A percentile compares a stretch with the other conserved stretches of the same genome.
Conservation (phyloP, 1,284 basidiomycete species). For the Gomphus sp. region DNA sequence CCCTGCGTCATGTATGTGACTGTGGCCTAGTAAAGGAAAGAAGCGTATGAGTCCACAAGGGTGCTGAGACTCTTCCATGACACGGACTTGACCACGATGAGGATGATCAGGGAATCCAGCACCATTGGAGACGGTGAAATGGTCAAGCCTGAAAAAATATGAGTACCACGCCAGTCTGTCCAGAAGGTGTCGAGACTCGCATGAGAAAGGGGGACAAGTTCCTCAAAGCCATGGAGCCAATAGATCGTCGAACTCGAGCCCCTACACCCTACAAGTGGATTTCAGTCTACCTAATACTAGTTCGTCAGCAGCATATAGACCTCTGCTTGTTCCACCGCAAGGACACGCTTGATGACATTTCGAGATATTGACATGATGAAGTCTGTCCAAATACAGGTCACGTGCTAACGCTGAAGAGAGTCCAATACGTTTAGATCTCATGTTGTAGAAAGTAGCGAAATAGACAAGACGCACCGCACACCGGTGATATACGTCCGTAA, state of each 20-base stretch:
- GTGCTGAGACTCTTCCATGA: slow-evolving; percentile 17
- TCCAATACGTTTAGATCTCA: no score
- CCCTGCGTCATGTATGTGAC: slow-evolving; percentile 85
- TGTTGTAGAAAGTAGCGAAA: no score
- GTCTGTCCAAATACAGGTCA: no score
- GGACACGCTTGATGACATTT: slow-evolving; percentile 62
- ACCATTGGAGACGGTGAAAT: slow-evolving; percentile 57
- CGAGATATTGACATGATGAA: slow-evolving; percentile 41
- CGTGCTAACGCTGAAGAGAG: no score
- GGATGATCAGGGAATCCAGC: slow-evolving; percentile 81
- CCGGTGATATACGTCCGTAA: no score
- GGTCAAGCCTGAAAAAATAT: slow-evolving; percentile 41
- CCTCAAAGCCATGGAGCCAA: slow-evolving; percentile 66
- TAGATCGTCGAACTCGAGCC: slow-evolving; percentile 81
- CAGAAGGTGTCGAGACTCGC: slow-evolving; percentile 22
- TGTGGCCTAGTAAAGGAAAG: slow-evolving; percentile 19
- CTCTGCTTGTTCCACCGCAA: slow-evolving; percentile 77
- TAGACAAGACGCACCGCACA: no score
- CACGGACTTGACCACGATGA: slow-evolving; percentile 81
- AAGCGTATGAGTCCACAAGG: background rate
- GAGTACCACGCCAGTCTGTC: background rate
- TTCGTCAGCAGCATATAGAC: slow-evolving; percentile 23
- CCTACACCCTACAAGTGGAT: slow-evolving; percentile 62
- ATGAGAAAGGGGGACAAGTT: slow-evolving; percentile 90
- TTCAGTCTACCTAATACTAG: background rate